Percentiles rank a stretch among this genome's conserved stretches.
Evolutionary conservation across 2,329 filamentous ascomycete species (phyloP).

Genomic region (Metarhizium sp.): DNA sequence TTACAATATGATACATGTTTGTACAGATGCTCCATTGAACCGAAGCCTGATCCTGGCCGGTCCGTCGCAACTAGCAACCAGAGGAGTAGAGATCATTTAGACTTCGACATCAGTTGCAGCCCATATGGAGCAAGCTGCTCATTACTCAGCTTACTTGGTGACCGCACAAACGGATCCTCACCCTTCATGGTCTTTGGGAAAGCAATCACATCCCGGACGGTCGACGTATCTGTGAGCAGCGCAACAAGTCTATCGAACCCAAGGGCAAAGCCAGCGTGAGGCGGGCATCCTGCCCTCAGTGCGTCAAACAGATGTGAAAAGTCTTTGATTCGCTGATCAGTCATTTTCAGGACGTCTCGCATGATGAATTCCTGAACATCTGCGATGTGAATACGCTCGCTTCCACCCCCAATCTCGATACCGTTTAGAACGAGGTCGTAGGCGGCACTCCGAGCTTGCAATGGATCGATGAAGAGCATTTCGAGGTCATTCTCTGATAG

Average conservation of each 20-base stretch:
- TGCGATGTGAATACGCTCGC: slow-evolving; percentile 80
- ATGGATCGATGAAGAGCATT: slow-evolving; percentile 61
- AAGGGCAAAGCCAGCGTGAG: slow-evolving; percentile 86
- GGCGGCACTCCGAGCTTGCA: slow-evolving; percentile 70
- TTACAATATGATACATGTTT: not conserved
- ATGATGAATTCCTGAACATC: slow-evolving; percentile 78
- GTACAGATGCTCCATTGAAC: not conserved
- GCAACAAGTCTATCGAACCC: slow-evolving; percentile 85
- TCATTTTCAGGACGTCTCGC: slow-evolving; percentile 74
- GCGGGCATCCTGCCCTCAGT: slow-evolving; percentile 77
- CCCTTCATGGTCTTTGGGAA: slow-evolving; percentile 93
- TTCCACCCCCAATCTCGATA: slow-evolving; percentile 87
- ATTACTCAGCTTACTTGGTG: slow-evolving; percentile 59
- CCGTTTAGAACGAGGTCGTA: slow-evolving; percentile 97
- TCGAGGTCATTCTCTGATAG: slow-evolving; percentile 63
- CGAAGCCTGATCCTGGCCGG: not conserved
- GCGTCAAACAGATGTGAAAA: slow-evolving; percentile 82
- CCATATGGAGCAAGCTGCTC: slow-evolving; percentile 42
- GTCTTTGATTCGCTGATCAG: slow-evolving; percentile 58
- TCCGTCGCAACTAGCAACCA: not conserved
- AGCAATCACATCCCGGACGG: slow-evolving; percentile 86
- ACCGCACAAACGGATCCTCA: slow-evolving; percentile 74
- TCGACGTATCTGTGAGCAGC: slow-evolving; percentile 65
- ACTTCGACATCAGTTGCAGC: slow-evolving; percentile 18
- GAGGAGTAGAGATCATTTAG: not conserved